Evolutionary conservation across 805 yeast species (phyloP), one percentile per base, ranked within the genome.

Genomic region (Groenewaldozyma salmanticensis): DNA sequence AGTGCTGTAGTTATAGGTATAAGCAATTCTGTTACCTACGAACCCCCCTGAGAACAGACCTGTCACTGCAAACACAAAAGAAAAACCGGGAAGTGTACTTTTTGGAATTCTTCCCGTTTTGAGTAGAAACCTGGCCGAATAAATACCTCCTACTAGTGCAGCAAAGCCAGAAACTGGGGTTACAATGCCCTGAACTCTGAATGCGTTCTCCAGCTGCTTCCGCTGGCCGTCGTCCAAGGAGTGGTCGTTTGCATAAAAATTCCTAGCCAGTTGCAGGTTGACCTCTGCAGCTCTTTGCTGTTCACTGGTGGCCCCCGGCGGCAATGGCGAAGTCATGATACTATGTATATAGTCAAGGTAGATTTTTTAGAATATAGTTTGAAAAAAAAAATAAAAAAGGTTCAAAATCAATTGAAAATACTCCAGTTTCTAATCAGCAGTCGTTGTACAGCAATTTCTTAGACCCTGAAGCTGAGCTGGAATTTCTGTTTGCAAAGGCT

Each of bases 21-120:
- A 41, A n/a, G 24, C 46, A 13, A 37, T 6, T 7, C 22, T 18
- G 9, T 31, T 15, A 5, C 48, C 47, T 3, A 50, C 5, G 24
- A 39, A 35, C 13, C 45, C 39, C 15, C 53, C 54, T 6, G 37
- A 5, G 18, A 43, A 21, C n/a, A 45, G 33, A 4, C 48, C 49
- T 16, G 33, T 17, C 11, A 49, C 53, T 6, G 38, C 31, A 31
- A 43, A 35, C 15, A 44, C 51, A 3, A 43, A 40, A 2, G 39
- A 35, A 18, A 42, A 35, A 27, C 53, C 35, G 4, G 48, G 40
- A 3, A 38, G 35, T 7, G 32, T 34, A n/a, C 27, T 34, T 9
- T 46, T 39, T 18, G 31, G 37, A 17, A 48, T 29, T n/a, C 27
- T 29, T 6, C 49, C 49, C 11, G 24, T 17, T 15, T 31, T 35